Evolutionary conservation across 257 asterid species (phyloP).

Genomic region (Penstemon barbatus): DNA sequence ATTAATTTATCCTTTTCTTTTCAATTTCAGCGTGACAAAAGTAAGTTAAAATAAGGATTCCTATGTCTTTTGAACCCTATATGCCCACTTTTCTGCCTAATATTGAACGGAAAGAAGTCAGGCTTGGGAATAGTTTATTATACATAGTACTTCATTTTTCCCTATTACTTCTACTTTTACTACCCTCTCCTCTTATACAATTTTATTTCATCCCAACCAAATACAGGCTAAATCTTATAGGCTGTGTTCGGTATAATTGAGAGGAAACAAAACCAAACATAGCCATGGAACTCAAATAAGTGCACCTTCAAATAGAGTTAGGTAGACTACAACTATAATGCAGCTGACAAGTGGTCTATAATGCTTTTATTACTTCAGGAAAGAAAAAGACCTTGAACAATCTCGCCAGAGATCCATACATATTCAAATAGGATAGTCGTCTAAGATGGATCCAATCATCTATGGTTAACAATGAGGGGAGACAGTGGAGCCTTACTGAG

Average conservation of each 20-base stretch:
- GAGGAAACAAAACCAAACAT: too few relatives aligned
- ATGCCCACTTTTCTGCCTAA: too few relatives aligned
- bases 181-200: too few relatives aligned
- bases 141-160: too few relatives aligned
- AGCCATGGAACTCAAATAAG: background rate
- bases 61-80: too few relatives aligned
- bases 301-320: background rate
- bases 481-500: constrained; percentile 7
- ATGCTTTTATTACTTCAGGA: constrained; percentile 4
- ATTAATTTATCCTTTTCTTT: too few relatives aligned
- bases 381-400: constrained; percentile 4
- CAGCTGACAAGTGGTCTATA: background rate
- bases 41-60: too few relatives aligned
- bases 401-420: background rate
- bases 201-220: too few relatives aligned
- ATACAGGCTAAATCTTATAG: background rate
- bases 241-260: background rate
- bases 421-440: background rate
- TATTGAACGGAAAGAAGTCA: too few relatives aligned
- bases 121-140: too few relatives aligned
- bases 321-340: background rate
- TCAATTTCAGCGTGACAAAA: too few relatives aligned
- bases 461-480: constrained; percentile 16
- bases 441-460: background rate
- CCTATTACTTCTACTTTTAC: too few relatives aligned